Base-by-base conservation (phyloP, 306 rosid genomes). In the Benincasa hispida region DNA sequence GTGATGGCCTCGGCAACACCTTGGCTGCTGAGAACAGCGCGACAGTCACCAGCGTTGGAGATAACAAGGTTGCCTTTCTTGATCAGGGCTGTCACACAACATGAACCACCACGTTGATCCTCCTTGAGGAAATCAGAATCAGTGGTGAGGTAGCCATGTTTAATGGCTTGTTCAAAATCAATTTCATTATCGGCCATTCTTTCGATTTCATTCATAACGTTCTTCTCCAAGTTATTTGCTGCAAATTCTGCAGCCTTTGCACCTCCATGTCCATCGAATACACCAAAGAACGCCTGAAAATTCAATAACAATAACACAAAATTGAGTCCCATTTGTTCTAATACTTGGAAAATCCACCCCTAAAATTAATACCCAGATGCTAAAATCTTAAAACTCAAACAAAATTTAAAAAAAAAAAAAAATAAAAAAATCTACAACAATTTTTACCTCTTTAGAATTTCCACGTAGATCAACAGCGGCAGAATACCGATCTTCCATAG, bases 261-360 rank as follows among this genome's bases (percentile, higher is more conserved):
- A 74, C 99, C 99, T 25, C 99, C 97, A 35, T 94, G 97, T n/a
- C 99, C 97, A 82, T 92, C 99, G 81, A 85, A 94, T 72, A 94
- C 69, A 13, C 97, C 99, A 32, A 94, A 94, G 78, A 94, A 81
- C 12, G 97, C 95, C 99, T 94, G 97, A 77, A 81, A 68, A n/a
- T 77, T 28, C 37, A 56, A 45, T 37, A 39, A 65, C 75, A 54
- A 68, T 48, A 45, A 32, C n/a, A 48, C 21, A 27, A 72, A 50
- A 9, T 9, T 50, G 13, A 50, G 45, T 19, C 76, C 74, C 5
- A 2, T 65, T 62, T 22, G 13, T 54, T 54, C 59, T 54, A 54
- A 9, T 45, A 45, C 17, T 45, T 3, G 19, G 8, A 48, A 4
- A 48, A 48, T 45, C 5, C 1, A 14, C 19, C n/a, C n/a, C 24